Evolutionary conservation across 2,329 filamentous ascomycete genomes (phyloP), one percentile per base, ranked within the genome.

Genomic region (Paecilomyces fulvus): DNA sequence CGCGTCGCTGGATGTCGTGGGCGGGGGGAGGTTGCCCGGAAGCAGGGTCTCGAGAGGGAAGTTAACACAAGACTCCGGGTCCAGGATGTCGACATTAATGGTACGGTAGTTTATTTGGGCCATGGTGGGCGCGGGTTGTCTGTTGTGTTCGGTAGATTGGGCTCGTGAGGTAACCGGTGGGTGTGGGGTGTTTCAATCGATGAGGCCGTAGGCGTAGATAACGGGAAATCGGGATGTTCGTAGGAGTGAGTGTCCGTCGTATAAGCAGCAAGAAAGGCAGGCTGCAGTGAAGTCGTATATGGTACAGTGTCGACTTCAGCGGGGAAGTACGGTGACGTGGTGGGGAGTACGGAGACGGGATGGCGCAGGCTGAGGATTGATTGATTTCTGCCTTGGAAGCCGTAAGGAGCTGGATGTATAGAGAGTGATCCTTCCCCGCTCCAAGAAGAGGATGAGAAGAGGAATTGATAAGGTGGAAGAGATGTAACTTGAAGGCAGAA

Each of bases 1-100:
- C 50, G 91, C 89, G 65, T 94, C 90, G 65, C 83, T 79, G 66
- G 92, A 88, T 65, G 82, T 85, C 59, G 89, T 82, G 64, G 92
- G 86, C 63, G 88, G 81, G 58, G 76, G 75, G 57, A 85, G 69
- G 21, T 85, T 85, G 49, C 88, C 82, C 33, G 92, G 90, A 63
- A 88, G 86, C 65, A 97, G 84, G 17, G 90, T 90, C 58, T 87
- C 83, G 61, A 89, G 85, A 75, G 95, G 89, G 78, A 97, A 97
- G 83, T 96, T 97, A 75, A 84, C 78, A 63, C 89, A 84, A 66
- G 90, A 94, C 75, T 97, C 92, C 58, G 92, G 90, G 73, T 94
- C 89, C 66, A 95, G 83, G 64, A 87, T 86, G 73, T 96, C 92
- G 73, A 96, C 88, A 81, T 96, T 90, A 81, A 96, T 94, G 63